These are phyloP conservation scores for Penicillium daleae DNA, from an alignment of 495 filamentous ascomycete genomes.

Conservation along the genomic window DNA sequence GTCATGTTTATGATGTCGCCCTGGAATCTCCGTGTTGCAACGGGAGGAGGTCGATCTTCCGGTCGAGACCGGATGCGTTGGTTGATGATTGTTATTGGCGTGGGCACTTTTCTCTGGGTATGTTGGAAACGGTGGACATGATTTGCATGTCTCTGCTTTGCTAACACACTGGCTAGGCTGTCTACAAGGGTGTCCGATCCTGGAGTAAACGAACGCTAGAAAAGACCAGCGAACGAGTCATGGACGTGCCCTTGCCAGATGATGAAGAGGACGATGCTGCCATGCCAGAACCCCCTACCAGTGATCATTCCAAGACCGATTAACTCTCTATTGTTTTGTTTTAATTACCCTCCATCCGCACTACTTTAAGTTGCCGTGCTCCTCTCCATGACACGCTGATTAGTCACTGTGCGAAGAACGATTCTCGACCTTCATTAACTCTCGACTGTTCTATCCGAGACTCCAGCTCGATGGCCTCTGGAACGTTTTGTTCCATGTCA, in stretches of 20 bases:
- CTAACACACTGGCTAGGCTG: conserved; percentile 57
- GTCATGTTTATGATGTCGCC: conserved; percentile 74
- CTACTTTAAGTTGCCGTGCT: conserved; percentile 92
- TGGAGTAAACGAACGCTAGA: conserved; percentile 72
- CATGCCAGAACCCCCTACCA: not conserved
- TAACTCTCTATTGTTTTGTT: not conserved
- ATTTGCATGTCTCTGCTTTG: not conserved
- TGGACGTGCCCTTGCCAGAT: conserved; percentile 79
- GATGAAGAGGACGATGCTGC: conserved; percentile 65
- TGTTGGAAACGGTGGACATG: conserved; percentile 29
- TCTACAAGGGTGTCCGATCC: conserved; percentile 76
- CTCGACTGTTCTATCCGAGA: conserved; percentile 33
- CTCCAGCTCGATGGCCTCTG: conserved; percentile 18
- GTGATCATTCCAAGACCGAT: conserved; percentile 30
- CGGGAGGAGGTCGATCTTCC: conserved; percentile 51
- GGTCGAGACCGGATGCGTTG: conserved; percentile 78
- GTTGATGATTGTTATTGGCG: conserved; percentile 76
- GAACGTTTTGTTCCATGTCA: conserved; percentile 49
- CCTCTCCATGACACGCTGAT: conserved; percentile 80
- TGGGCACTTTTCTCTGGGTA: conserved; percentile 82
- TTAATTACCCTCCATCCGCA: conserved; percentile 49
- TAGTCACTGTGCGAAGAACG: conserved; percentile 93
- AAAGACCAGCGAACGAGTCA: conserved; percentile 74
- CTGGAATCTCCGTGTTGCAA: conserved; percentile 31
- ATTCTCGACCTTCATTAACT: conserved; percentile 50